Conservation (phyloP, 805 yeast species). For the Kazachstania psychrophila region DNA sequence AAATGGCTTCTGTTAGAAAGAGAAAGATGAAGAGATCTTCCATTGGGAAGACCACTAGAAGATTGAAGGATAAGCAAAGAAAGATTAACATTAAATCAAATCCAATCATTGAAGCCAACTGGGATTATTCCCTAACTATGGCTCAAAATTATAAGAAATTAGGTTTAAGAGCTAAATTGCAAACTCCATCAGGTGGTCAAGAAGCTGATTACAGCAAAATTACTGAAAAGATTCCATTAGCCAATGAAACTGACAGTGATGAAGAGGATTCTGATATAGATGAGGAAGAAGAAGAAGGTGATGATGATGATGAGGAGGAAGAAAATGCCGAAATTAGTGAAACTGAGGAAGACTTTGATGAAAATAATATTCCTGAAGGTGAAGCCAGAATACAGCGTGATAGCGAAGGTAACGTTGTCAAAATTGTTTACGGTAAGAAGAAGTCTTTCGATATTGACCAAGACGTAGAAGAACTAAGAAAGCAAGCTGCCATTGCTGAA, state of each 20-base stretch:
- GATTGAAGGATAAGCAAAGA: conserved; percentile 60
- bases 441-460: conserved; percentile 30
- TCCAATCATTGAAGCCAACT: conserved; percentile 77
- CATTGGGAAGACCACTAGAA: conserved; percentile 59
- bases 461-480: conserved; percentile 25
- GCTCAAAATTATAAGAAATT: conserved; percentile 77
- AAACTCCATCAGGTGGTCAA: conserved; percentile 69
- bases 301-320: conserved; percentile 11
- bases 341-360: conserved; percentile 27
- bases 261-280: conserved; percentile 13
- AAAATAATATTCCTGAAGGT: conserved; percentile 59
- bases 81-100: conserved; percentile 58
- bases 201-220: conserved; percentile 46
- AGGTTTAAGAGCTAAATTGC: conserved; percentile 64
- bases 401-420: conserved; percentile 53
- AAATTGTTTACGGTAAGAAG: conserved; percentile 64
- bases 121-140: conserved; percentile 79
- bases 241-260: conserved; percentile 16
- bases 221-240: conserved; percentile 31
- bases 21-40: conserved; percentile 75
- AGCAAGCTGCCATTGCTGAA: conserved; percentile 16
- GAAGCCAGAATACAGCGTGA: conserved; percentile 71
- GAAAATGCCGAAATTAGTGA: conserved; percentile 7
- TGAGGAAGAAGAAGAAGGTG: conserved; percentile 35
- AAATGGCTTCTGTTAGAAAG: conserved; percentile 69